Percentiles rank a stretch among this genome's conserved stretches.
Conservation (phyloP, 2,329 filamentous ascomycete species). For the Endocalyx cinctus region DNA sequence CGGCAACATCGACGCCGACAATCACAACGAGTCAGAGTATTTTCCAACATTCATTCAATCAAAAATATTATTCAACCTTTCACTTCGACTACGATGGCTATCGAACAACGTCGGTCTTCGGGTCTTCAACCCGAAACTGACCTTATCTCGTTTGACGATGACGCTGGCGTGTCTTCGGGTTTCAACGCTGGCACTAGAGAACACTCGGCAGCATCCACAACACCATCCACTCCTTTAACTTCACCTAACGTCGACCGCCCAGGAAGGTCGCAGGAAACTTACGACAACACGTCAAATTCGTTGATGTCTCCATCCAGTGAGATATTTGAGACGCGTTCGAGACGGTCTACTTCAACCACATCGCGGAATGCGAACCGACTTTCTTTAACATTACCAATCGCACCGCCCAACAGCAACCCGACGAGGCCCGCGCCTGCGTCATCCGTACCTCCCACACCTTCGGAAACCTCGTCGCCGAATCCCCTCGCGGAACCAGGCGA, state of each 20-base stretch:
- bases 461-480: slow-evolving; percentile 36
- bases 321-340: slow-evolving; percentile 37
- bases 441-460: slow-evolving; percentile 46
- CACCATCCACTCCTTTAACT: slow-evolving; percentile 7
- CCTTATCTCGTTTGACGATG: no score
- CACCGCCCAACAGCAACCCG: slow-evolving; percentile 46
- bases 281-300: slow-evolving; percentile 24
- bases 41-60: slow-evolving; percentile 12
- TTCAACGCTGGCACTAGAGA: no score
- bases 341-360: slow-evolving; percentile 48
- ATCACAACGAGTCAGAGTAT: slow-evolving; percentile 10
- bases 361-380: slow-evolving; percentile 54
- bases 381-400: slow-evolving; percentile 59
- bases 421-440: slow-evolving; percentile 48
- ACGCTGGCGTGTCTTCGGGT: no score
- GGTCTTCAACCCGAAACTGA: no score
- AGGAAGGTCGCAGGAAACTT: slow-evolving; percentile 11
- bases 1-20: slow-evolving; percentile 14
- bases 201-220: no score
- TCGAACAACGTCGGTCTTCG: slow-evolving; percentile 22
- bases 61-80: slow-evolving; percentile 14
- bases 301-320: slow-evolving; percentile 39
- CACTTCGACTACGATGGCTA: slow-evolving; percentile 21
- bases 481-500: slow-evolving; percentile 54
- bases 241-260: slow-evolving; percentile 12